Evolutionary conservation across 495 filamentous ascomycete genomes (phyloP).

Genomic region (Penicillium waksmanii): DNA sequence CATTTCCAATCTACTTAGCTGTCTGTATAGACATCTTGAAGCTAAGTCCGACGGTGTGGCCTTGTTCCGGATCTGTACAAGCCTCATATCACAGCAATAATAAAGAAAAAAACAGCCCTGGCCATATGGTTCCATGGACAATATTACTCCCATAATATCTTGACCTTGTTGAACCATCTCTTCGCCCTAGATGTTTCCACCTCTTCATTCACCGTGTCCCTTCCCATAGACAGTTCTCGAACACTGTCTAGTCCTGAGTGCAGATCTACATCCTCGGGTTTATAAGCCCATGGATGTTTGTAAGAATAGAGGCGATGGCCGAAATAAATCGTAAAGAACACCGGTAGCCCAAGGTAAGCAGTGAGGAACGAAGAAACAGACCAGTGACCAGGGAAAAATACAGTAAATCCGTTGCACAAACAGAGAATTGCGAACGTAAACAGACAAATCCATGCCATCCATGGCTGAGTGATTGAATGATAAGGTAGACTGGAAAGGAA

Average conservation of each 20-base stretch:
- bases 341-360: conserved; percentile 58
- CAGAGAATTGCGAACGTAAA: conserved; percentile 35
- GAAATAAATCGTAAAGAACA: conserved; percentile 52
- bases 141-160: no score
- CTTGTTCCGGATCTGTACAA: no score
- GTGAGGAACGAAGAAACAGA: conserved; percentile 50
- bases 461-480: not conserved
- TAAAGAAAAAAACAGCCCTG: no score
- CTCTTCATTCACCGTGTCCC: no score
- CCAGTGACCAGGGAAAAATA: conserved; percentile 56
- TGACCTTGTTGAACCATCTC: no score
- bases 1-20: no score
- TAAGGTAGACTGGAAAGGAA: not conserved
- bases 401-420: conserved; percentile 61
- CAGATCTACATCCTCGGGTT: not conserved
- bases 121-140: no score
- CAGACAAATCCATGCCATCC: not conserved
- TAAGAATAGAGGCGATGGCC: conserved; percentile 29
- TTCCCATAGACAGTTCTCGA: no score
- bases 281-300: not conserved
- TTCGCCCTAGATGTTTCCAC: no score
- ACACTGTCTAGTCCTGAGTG: not conserved
- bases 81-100: no score
- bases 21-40: no score
- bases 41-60: no score